Base-by-base conservation (phyloP, 306 rosid genomes). In the Casuarina cunninghamiana region DNA sequence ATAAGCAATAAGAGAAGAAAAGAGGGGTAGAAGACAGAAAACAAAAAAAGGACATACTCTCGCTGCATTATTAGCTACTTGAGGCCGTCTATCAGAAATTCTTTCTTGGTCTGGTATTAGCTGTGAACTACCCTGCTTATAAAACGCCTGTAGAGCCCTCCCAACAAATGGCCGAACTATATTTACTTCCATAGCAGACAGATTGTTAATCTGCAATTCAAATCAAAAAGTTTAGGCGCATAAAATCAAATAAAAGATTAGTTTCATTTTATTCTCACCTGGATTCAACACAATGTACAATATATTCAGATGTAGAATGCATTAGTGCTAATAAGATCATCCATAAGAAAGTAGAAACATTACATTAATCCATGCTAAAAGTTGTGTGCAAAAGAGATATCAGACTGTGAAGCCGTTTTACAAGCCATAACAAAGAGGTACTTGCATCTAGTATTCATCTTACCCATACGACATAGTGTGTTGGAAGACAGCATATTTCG, bases 121-220 rank as follows among this genome's bases (percentile, higher is more conserved):
- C 48, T 91, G 96, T 67, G 97, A 90, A 85, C 92, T 88, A 73
- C 92, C 97, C 58, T 91, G 99, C 88, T 93, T 93, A 84, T 89
- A 89, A 78, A 95, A 93, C 57, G 94, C 94, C 68, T 91, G 97
- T 53, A 95, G 83, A 41, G 97, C 92, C 91, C 96, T 90, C 69
- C 97, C 89, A 17, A 95, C 89, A 78, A 95, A 95, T 58, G 99
- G 99, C 21, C 98, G 96, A 80, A 93, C 96, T 75, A 95, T 86
- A 82, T 95, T 95, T 77, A 95, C 99, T 86, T 95, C 99, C 99
- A 93, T 95, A 12, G 97, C 97, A 3, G 98, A 93, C 57, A 92
- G 89, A 77, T 95, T 90, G 75, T 91, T 92, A 10, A 91, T 93
- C 98, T 95, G 90, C 80, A 76, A 61, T 44, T 43, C 77, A 80